phyloP scores from a whole-genome alignment of 768 basidiomycete genomes.

The Amanita muscaria region DNA sequence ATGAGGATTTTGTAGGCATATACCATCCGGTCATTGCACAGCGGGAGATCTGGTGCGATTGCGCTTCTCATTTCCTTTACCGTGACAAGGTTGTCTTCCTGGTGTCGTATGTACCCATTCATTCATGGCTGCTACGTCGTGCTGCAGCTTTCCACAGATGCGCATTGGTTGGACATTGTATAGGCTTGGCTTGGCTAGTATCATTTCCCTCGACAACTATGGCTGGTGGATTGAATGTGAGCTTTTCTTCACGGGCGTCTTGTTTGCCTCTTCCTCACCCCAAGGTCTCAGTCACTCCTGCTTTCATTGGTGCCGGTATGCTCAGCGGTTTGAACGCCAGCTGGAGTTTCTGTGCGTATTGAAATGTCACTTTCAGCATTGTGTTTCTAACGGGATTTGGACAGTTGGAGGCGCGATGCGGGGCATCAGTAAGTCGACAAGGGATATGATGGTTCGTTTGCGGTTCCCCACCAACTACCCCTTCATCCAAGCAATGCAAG shows the following conservation, averaged over 20 bases:
- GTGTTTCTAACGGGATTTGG: background rate
- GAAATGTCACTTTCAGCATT: background rate
- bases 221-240: constrained; percentile 48
- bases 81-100: constrained; percentile 42
- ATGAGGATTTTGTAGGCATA: constrained; percentile 32
- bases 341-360: constrained; percentile 46
- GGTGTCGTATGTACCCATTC: constrained; percentile 38
- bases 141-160: no score
- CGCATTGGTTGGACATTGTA: constrained; percentile 55
- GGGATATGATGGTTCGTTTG: background rate
- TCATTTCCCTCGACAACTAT: constrained; percentile 50
- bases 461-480: background rate
- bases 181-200: constrained; percentile 47
- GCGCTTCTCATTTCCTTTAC: constrained; percentile 39
- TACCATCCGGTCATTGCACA: constrained; percentile 54
- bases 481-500: no score
- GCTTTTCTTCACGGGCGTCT: no score
- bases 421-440: constrained; percentile 39
- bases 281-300: constrained; percentile 33
- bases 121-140: no score
- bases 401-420: constrained; percentile 44
- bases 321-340: constrained; percentile 47
- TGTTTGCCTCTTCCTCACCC: background rate
- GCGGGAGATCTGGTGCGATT: constrained; percentile 37
- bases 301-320: constrained; percentile 55